Conservation (phyloP, 129 eudicot genomes). For the Ambrosia trifida region DNA sequence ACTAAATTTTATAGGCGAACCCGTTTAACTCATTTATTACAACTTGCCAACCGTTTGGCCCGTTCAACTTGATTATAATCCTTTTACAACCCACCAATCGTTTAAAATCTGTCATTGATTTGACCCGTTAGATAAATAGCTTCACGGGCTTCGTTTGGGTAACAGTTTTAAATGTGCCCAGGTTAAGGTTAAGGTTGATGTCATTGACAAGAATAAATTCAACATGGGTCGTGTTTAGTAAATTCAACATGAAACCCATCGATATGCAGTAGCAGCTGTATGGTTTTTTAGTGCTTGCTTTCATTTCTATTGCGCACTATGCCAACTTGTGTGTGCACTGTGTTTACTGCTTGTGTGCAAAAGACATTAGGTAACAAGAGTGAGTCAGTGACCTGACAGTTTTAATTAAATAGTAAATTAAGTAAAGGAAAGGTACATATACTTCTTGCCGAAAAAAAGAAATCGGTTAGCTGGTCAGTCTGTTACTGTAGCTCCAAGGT, state of each 20-base stretch:
- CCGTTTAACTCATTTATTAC: too few species aligned
- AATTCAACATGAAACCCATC: neutral
- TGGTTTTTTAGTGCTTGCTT: neutral
- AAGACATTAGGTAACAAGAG: neutral
- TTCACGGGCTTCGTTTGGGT: neutral
- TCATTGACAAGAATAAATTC: neutral
- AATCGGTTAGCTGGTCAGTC: neutral
- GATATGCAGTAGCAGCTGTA: neutral
- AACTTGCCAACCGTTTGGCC: too few species aligned
- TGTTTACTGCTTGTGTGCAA: slow-evolving; percentile 7
- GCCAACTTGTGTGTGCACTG: neutral
- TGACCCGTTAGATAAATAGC: neutral
- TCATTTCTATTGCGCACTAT: neutral
- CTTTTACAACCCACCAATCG: too few species aligned
- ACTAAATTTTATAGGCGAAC: too few species aligned
- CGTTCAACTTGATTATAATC: too few species aligned
- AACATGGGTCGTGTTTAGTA: neutral
- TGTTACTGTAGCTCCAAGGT: slow-evolving; percentile 31
- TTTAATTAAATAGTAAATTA: neutral
- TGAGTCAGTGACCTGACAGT: neutral
- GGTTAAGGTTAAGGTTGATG: neutral
- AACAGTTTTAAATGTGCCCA: neutral
- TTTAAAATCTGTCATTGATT: too few species aligned
- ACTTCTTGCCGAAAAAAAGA: neutral
- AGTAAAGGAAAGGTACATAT: slow-evolving; percentile 26